phyloP scores from a whole-genome alignment of 192 early-diverging fungal species.

The Coemansia sp. region DNA sequence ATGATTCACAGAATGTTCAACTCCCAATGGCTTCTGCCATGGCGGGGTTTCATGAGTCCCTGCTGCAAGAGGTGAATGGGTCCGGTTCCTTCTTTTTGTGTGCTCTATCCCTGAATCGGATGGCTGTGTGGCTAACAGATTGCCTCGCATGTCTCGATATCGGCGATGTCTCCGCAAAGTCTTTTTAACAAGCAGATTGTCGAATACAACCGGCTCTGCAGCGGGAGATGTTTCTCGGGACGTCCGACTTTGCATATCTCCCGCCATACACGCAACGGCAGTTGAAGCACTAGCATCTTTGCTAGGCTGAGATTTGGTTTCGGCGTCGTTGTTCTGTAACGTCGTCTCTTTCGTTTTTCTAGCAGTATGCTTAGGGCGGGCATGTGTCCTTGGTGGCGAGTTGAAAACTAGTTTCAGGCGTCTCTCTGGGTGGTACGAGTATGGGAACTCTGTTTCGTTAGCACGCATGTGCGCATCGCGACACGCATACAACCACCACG shows the following conservation, averaged over 20 bases:
- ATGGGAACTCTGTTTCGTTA: conserved; percentile 37
- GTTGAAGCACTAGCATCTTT: neutral
- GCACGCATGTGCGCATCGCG: conserved; percentile 19
- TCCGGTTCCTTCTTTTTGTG: neutral
- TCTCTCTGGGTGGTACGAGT: conserved; percentile 43
- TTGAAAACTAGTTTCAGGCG: conserved; percentile 32
- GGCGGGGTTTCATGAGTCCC: neutral
- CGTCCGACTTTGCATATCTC: neutral
- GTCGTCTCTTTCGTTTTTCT: neutral
- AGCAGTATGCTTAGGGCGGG: neutral
- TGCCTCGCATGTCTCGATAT: conserved; percentile 21
- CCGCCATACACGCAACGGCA: neutral
- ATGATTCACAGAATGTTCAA: neutral
- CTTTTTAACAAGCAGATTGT: conserved; percentile 31
- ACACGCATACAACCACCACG: conserved; percentile 56
- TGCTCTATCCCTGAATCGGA: neutral
- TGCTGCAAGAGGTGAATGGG: neutral
- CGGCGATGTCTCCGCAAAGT: conserved; percentile 22
- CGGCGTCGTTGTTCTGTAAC: neutral
- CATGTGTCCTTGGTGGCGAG: conserved; percentile 6
- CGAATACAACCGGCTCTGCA: conserved; percentile 14
- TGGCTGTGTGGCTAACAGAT: neutral
- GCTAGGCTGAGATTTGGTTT: neutral
- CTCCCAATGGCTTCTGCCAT: neutral
- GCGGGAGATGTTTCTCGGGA: neutral